These are phyloP conservation scores for Trematosphaeria pertusa DNA, from an alignment of 2,329 filamentous ascomycete species.

Conservation along the genomic window DNA sequence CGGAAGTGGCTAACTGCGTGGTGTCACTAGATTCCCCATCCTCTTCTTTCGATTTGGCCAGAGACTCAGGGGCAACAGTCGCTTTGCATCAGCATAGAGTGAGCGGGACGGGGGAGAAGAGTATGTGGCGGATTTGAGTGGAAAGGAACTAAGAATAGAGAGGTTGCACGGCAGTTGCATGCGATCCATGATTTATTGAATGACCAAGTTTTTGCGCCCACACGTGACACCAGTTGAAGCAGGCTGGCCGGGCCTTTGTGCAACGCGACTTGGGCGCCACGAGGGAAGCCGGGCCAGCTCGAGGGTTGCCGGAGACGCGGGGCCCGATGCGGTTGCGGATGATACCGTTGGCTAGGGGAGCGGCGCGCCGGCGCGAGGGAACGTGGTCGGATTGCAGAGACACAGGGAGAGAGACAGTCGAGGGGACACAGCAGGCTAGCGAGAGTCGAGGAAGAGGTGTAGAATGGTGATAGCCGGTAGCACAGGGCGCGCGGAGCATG, in stretches of 20 bases:
- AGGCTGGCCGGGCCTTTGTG: slow-evolving; percentile 37
- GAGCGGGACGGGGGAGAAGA: slow-evolving; percentile 10
- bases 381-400: slow-evolving; percentile 35
- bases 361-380: slow-evolving; percentile 24
- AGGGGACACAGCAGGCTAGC: slow-evolving; percentile 28
- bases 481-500: slow-evolving; percentile 31
- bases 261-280: slow-evolving; percentile 40
- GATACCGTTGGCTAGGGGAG: slow-evolving; percentile 31
- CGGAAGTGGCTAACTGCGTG: slow-evolving; percentile 40
- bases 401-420: slow-evolving; percentile 23
- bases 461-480: slow-evolving; percentile 31
- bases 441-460: slow-evolving; percentile 24
- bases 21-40: slow-evolving; percentile 50
- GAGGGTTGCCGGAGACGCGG: slow-evolving; percentile 32
- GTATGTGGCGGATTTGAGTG: slow-evolving; percentile 26
- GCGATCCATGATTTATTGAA: slow-evolving; percentile 42
- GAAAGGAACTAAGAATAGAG: slow-evolving; percentile 41
- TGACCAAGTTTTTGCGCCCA: slow-evolving; percentile 32
- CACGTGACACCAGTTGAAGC: slow-evolving; percentile 47
- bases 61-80: slow-evolving; percentile 55
- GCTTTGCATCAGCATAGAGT: slow-evolving; percentile 52
- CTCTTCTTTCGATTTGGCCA: slow-evolving; percentile 59
- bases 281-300: slow-evolving; percentile 44
- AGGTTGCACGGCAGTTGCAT: slow-evolving; percentile 42
- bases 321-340: slow-evolving; percentile 29